Base-by-base conservation (phyloP, 495 filamentous ascomycete genomes). In the Trichoderma erinaceum region DNA sequence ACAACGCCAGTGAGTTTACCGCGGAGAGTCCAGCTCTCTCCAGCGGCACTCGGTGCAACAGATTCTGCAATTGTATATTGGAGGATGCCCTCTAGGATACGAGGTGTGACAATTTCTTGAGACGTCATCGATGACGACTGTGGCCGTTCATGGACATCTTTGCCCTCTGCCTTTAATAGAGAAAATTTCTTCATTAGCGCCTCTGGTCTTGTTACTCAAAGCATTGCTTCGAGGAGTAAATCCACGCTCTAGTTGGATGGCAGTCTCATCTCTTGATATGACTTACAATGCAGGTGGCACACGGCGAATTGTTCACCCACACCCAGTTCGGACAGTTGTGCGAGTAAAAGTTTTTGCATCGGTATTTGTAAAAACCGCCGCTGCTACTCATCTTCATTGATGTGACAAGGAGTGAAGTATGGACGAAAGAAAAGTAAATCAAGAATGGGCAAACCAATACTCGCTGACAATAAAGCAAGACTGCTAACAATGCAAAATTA, bases 241-340 rank as follows among this genome's bases (percentile, higher is more conserved):
- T 38, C 35, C 35, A 38, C 25, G 5, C 35, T 38, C 5, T 38
- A 0, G 35, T 61, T 15, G 25, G 25, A 61, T 32, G 27, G 11
- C 11, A 3, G 56, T 3, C n/a, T 52, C 48, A n/a, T 7, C 8
- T 3, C 23, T 13, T 3, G 21, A 32, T 21, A 66, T 58, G 16
- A 78, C 83, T 77, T 78, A 88, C 86, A 58, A 84, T 76, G 71
- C 86, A 88, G 69, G 77, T 76, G 46, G 83, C 79, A 70, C 86
- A 88, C 7, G 84, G 77, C 12, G 85, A 78, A 69, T 82, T 79
- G 70, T 88, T 87, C 50, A 86, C 81, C 72, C 81, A 87, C 35
- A 87, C 85, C 86, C 86, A 88, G 69, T 87, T 83, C 3, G 76
- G 78, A 71, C 86, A 88, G 73, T 87, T 80, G 71, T 85, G 77